A percentile compares a stretch with the other conserved stretches of the same genome.
Conservation (phyloP, 495 filamentous ascomycete species). For the Penicillium riverlandense region DNA sequence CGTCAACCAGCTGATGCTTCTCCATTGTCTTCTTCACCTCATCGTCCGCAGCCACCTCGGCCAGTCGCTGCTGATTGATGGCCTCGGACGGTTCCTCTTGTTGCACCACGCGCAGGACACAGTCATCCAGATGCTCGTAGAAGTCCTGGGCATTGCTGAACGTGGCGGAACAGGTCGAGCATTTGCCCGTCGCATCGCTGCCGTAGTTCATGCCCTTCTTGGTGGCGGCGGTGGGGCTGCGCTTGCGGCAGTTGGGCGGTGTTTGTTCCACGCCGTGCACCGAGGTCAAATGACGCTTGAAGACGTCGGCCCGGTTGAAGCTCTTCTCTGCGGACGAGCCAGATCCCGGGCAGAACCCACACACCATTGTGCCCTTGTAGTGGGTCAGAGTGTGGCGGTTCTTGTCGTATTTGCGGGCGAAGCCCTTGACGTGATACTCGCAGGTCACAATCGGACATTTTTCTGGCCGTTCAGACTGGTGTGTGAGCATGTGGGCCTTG, state of each 20-base stretch:
- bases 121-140: slow-evolving; percentile 99
- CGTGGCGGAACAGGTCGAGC: slow-evolving; percentile 85
- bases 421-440: slow-evolving; percentile 93
- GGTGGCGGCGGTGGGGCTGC: slow-evolving; percentile 45
- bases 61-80: slow-evolving; percentile 83
- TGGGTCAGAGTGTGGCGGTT: slow-evolving; percentile 97
- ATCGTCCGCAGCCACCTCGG: slow-evolving; percentile 74
- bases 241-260: slow-evolving; percentile 90
- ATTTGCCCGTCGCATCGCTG: slow-evolving; percentile 80
- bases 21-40: slow-evolving; percentile 79
- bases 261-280: slow-evolving; percentile 95
- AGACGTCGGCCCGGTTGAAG: slow-evolving; percentile 97
- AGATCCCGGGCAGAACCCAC: slow-evolving; percentile 90
- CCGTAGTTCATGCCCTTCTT: slow-evolving; percentile 56
- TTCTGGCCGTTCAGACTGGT: slow-evolving; percentile 87
- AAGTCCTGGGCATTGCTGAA: slow-evolving; percentile 96
- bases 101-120: slow-evolving; percentile 93
- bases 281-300: slow-evolving; percentile 92
- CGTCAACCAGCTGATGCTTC: slow-evolving; percentile 64
- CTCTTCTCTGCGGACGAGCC: slow-evolving; percentile 93
- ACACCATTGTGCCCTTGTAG: slow-evolving; percentile 99
- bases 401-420: slow-evolving; percentile 97
- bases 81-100: slow-evolving; percentile 94
- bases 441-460: slow-evolving; percentile 94
- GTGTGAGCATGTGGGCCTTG: slow-evolving; percentile 94